Base-by-base conservation (phyloP, 495 filamentous ascomycete genomes). In the Xylaria bambusicola region DNA sequence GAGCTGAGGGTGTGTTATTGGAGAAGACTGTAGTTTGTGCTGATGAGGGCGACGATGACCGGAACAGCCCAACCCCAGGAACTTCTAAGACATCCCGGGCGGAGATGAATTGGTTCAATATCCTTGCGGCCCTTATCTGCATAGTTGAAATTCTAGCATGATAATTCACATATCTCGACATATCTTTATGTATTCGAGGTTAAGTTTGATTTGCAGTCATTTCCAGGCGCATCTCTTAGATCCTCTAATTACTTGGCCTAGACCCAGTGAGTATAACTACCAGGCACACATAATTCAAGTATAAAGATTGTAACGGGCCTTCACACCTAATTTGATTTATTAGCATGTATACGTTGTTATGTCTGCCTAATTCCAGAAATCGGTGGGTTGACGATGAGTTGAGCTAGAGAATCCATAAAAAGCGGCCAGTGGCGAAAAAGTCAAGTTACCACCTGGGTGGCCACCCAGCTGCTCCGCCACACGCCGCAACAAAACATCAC, bases 1-100 rank as follows among this genome's bases (percentile, higher is more conserved):
- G 62, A 38, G 67, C 67, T 1, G 65, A 68, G 61, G 67, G 46
- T 5, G 65, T 70, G 36, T 50, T 70, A 58, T 54, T 70, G 36
- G 67, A 45, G 0, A 38, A 10, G 35, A 31, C 18, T 2, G 17
- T 6, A 6, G 17, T 18, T 21, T 40, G 54, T 54, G 26, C 23
- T 44, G 40, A 15, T 38, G 36, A 10, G 29, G 10, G 15, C 15
- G 12, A 8, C 7, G 45, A 20, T 41, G 26, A 44, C 13, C 15
- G 26, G 13, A 42, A 18, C 12, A 52, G 33, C 17, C 29, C 46
- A 6, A n/a, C 13, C 6, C 47, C 36, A 13, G 10, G 5, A 15
- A 29, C 35, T 46, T 29, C 40, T 36, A 24, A 10, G 13, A 20
- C 29, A 9, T 46, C 12, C 6, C 36, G 27, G 17, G 7, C 6